These are phyloP conservation scores for Kazachstania africana DNA, from an alignment of 805 yeast genomes.

Conservation along the genomic window DNA sequence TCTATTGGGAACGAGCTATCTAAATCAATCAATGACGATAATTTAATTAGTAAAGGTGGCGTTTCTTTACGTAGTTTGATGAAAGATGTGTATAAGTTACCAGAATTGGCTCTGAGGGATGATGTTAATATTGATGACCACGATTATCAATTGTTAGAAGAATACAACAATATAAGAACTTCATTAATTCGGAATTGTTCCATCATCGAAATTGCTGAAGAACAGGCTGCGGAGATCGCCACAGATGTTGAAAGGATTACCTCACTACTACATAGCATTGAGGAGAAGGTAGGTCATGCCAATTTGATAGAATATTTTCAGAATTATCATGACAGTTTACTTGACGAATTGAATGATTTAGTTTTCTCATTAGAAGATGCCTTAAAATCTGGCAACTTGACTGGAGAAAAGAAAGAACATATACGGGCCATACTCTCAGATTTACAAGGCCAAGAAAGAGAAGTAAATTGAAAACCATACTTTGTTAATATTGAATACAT, in stretches of 20 bases:
- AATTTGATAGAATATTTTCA: conserved; percentile 7
- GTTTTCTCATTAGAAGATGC: conserved; percentile 9
- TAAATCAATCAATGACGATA: conserved; percentile 1
- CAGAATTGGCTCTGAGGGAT: conserved; percentile 8
- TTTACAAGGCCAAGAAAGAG: too few species aligned
- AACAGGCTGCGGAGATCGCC: too few species aligned
- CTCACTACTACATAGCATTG: too few species aligned
- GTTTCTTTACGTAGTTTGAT: conserved; percentile 11
- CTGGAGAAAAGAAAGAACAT: neutral
- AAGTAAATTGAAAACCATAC: too few species aligned
- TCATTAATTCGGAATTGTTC: conserved; percentile 12
- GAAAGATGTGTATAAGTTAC: conserved; percentile 14
- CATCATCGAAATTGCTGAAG: too few species aligned
- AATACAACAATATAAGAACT: conserved; percentile 16
- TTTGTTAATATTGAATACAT: too few species aligned
- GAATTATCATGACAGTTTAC: conserved; percentile 5
- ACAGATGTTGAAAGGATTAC: too few species aligned
- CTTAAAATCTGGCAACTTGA: conserved; percentile 1
- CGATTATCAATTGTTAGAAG: conserved; percentile 10
- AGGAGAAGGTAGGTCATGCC: conserved; percentile 1
- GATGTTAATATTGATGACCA: conserved; percentile 6
- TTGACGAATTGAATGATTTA: conserved; percentile 8
- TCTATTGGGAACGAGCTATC: conserved; percentile 13
- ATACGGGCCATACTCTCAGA: too few species aligned
- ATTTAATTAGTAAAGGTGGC: conserved; percentile 4